Conservation (phyloP, 495 filamentous ascomycete genomes). For the Cetradonia linearis region DNA sequence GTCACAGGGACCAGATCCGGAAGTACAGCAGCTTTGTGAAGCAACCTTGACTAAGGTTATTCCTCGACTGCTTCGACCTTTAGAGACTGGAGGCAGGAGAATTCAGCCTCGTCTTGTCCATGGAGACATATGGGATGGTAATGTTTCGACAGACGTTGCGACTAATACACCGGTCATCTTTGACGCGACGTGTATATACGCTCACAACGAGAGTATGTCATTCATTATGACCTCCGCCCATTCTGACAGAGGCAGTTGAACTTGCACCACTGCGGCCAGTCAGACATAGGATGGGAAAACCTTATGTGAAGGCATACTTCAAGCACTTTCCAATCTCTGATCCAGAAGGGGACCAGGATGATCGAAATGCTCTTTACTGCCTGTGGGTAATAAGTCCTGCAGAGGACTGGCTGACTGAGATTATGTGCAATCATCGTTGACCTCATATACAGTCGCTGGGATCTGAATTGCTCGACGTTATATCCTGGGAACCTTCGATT, state of each 20-base stretch:
- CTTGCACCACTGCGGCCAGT: conserved; percentile 17
- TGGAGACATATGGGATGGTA: conserved; percentile 27
- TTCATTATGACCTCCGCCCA: background rate
- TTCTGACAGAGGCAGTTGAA: conserved; percentile 15
- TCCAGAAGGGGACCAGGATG: conserved; percentile 28
- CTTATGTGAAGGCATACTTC: conserved; percentile 26
- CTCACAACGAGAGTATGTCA: conserved; percentile 29
- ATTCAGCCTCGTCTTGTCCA: conserved; percentile 27
- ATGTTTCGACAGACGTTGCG: conserved; percentile 19
- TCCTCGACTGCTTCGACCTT: conserved; percentile 27
- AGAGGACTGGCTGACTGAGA: background rate
- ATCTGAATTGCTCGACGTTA: conserved; percentile 13
- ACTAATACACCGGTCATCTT: conserved; percentile 24
- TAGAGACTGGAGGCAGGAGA: conserved; percentile 26
- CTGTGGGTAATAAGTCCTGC: conserved; percentile 19
- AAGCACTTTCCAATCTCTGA: conserved; percentile 23
- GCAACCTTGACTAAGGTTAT: conserved; percentile 31
- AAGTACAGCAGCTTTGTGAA: conserved; percentile 25
- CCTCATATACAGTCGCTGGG: conserved; percentile 6
- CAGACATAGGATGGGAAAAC: conserved; percentile 25
- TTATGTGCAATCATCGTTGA: background rate
- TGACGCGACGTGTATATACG: conserved; percentile 25
- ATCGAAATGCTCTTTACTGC: conserved; percentile 27
- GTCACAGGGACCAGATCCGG: conserved; percentile 27
- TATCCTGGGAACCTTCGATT: conserved; percentile 18